phyloP scores from a whole-genome alignment of 2,329 filamentous ascomycete species.

The Graphilbum sp. region DNA sequence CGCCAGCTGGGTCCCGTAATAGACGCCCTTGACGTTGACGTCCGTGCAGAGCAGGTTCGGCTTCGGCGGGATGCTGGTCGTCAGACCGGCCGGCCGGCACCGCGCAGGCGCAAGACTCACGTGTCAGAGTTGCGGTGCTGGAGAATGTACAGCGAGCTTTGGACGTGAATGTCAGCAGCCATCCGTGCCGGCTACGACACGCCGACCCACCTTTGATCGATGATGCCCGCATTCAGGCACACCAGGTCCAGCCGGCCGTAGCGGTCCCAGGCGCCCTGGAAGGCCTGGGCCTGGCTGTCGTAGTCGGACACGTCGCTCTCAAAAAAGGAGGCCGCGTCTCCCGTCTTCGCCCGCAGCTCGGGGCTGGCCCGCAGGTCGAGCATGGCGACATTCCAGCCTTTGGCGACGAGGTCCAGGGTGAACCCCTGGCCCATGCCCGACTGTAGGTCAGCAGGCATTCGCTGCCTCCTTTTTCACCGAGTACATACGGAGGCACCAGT shows the following conservation, averaged over 20 bases:
- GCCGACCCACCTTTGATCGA: not conserved
- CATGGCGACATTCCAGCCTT: not conserved
- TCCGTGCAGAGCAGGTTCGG: conserved; percentile 29
- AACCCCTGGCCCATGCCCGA: not conserved
- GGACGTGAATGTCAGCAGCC: no score
- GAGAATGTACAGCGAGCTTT: not conserved
- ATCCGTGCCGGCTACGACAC: no score
- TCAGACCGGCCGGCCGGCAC: no score
- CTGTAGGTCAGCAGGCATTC: not conserved
- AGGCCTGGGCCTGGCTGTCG: not conserved
- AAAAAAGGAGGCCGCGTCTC: not conserved
- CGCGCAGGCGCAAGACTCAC: no score
- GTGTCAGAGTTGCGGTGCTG: not conserved
- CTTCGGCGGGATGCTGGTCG: conserved; percentile 11
- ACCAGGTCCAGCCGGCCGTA: not conserved
- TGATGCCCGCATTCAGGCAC: not conserved
- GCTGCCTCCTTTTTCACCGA: not conserved
- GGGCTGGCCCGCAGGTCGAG: not conserved
- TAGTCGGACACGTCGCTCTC: not conserved
- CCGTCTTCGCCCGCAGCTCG: not conserved
- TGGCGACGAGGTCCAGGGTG: not conserved
- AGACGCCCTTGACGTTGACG: conserved; percentile 31
- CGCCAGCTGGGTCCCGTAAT: conserved; percentile 31
- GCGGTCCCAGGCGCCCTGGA: not conserved
- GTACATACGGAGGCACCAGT: not conserved